These are phyloP conservation scores for Xylaria longipes DNA, from an alignment of 495 filamentous ascomycete species.

Conservation along the genomic window DNA sequence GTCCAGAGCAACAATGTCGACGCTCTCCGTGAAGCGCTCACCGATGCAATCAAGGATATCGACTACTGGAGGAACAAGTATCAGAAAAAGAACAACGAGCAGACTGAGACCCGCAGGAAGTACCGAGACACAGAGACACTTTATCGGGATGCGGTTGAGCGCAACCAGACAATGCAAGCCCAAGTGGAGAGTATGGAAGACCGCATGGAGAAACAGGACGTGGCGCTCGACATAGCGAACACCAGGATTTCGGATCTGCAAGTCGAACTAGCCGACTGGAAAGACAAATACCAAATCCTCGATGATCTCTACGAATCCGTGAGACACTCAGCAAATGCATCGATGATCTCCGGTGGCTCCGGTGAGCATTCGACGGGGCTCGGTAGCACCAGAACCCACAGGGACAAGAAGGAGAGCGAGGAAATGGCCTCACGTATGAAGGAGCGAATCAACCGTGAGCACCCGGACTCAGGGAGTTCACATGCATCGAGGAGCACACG, in stretches of 20 bases:
- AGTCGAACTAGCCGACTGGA: constrained; percentile 13
- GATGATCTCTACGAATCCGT: constrained; percentile 26
- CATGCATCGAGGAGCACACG: constrained; percentile 27
- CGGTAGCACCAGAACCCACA: constrained; percentile 26
- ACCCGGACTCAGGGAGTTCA: constrained; percentile 9
- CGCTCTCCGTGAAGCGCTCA: constrained; percentile 40
- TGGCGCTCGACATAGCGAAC: constrained; percentile 20
- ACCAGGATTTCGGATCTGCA: constrained; percentile 28
- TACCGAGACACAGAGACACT: constrained; percentile 27
- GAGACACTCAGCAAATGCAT: constrained; percentile 26
- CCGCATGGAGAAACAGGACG: constrained; percentile 23
- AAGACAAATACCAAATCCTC: constrained; percentile 27
- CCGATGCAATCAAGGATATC: constrained; percentile 38
- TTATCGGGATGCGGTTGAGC: constrained; percentile 34
- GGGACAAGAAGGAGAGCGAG: constrained; percentile 25
- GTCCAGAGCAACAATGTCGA: constrained; percentile 38
- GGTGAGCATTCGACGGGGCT: constrained; percentile 30
- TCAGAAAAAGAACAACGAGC: constrained; percentile 33
- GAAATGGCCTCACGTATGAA: constrained; percentile 27
- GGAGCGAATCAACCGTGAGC: constrained; percentile 29
- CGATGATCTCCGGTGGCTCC: constrained; percentile 31
- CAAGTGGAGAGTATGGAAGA: constrained; percentile 10
- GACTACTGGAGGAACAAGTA: constrained; percentile 34
- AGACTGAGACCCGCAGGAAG: constrained; percentile 30
- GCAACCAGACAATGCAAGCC: constrained; percentile 21